Conservation (phyloP, 2,329 filamentous ascomycete species). For the Rhytidhysteron rufulum region DNA sequence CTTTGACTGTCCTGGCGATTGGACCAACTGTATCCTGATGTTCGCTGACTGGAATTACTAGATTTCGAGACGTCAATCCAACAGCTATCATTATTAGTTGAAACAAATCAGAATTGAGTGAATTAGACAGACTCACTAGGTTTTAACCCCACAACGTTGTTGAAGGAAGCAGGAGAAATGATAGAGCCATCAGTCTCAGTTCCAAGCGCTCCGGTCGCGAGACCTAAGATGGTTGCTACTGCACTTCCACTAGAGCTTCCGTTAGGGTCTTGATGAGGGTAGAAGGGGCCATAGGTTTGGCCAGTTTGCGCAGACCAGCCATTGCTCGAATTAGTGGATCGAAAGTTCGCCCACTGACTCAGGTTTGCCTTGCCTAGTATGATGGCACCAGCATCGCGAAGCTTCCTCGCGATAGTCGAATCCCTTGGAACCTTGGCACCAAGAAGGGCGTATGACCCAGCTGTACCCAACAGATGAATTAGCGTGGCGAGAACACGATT, state of each 20-base stretch:
- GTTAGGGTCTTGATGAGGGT: conserved; percentile 54
- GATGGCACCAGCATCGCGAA: conserved; percentile 56
- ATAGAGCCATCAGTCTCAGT: conserved; percentile 58
- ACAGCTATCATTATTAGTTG: too few species aligned
- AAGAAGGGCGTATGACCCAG: conserved; percentile 58
- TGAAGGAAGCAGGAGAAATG: conserved; percentile 48
- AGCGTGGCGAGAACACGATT: too few species aligned
- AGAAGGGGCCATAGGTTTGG: conserved; percentile 57
- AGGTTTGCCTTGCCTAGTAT: conserved; percentile 62
- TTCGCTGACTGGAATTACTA: conserved; percentile 59
- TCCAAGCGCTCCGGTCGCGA: conserved; percentile 55
- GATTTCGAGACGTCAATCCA: conserved; percentile 55
- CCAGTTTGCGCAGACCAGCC: conserved; percentile 62
- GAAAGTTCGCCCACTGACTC: conserved; percentile 58
- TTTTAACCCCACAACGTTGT: conserved; percentile 61
- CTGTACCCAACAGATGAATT: too few species aligned
- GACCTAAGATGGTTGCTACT: conserved; percentile 53
- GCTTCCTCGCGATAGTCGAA: conserved; percentile 53
- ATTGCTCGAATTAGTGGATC: conserved; percentile 51
- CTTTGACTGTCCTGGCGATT: conserved; percentile 50
- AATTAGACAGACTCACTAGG: too few species aligned
- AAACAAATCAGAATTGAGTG: too few species aligned
- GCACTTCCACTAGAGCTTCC: conserved; percentile 60
- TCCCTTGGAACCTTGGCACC: conserved; percentile 54
- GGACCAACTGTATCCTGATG: conserved; percentile 51